A percentile compares a stretch with the other conserved stretches of the same genome.
These are phyloP conservation scores for Paramyrothecium roridum DNA, from an alignment of 2,329 filamentous ascomycete species.

Conservation along the genomic window DNA sequence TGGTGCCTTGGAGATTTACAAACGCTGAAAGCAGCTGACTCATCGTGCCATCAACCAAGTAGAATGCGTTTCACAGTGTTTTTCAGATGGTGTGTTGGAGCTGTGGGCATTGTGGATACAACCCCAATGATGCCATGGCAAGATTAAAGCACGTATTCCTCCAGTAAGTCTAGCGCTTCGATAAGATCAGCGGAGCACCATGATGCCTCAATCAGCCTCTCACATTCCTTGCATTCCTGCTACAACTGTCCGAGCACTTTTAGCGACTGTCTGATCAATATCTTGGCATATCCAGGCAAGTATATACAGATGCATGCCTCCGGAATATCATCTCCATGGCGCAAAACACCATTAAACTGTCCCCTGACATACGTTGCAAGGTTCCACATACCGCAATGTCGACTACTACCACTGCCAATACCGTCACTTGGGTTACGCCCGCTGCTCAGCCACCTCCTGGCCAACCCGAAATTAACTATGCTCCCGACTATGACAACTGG, in stretches of 20 bases:
- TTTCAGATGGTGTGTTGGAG: not conserved
- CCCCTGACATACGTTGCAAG: not conserved
- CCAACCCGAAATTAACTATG: slow-evolving; percentile 57
- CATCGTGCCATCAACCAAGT: too few relatives aligned
- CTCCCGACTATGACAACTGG: slow-evolving; percentile 50
- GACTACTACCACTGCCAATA: not conserved
- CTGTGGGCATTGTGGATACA: not conserved
- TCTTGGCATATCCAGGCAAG: too few relatives aligned
- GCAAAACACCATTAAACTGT: not conserved
- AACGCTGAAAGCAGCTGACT: too few relatives aligned
- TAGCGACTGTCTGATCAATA: too few relatives aligned
- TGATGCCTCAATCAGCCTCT: too few relatives aligned
- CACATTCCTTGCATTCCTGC: too few relatives aligned
- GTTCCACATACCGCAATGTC: not conserved
- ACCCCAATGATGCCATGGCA: slow-evolving; percentile 2
- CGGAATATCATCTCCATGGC: too few relatives aligned
- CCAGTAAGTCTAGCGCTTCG: not conserved
- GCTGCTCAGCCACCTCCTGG: slow-evolving; percentile 23
- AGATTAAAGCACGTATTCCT: slow-evolving; percentile 3
- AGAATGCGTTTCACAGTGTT: too few relatives aligned
- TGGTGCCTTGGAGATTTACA: too few relatives aligned
- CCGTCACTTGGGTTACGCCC: slow-evolving; percentile 1
- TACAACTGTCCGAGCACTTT: too few relatives aligned
- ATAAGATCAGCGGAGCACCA: not conserved
- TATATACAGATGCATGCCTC: too few relatives aligned